Evolutionary conservation across 2,329 filamentous ascomycete genomes (phyloP), one percentile per base, ranked within the genome.

Genomic region (Camillea tinctor): DNA sequence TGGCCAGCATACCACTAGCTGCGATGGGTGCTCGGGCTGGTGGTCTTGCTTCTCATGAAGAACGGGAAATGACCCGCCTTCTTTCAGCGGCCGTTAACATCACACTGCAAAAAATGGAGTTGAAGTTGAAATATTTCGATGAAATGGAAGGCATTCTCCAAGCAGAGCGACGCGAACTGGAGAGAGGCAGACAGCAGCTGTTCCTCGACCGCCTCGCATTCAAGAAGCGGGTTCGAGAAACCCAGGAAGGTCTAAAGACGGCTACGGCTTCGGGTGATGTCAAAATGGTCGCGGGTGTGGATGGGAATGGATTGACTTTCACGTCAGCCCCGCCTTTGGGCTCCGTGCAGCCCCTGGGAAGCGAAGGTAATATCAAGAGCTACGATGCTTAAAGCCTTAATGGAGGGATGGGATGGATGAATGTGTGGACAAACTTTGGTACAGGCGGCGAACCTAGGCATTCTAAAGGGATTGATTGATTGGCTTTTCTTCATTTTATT

Each of bases 111-210:
- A 99, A 99, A 78, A 88, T 98, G 63, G 93, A 98, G 77, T 81
- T 98, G 69, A 99, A 99, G 78, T 84, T 99, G 61, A 89, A 92
- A 71, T 96, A 98, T 74, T 99, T 99, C 77, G 90, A 91, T 69
- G 95, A 99, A 75, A 93, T 99, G 84, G 95, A 99, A 77, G 85
- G 91, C 19, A 89, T 97, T 51, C 82, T 99, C 55, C 91, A 96
- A 69, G 92, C 93, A 5, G 95, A 99, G 79, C 89, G 94, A 61
- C 87, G 93, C 61, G 95, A 99, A 76, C 83, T 99, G 21, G 95
- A 99, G 76, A 87, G 93, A 59, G 92, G 91, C 49, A 88, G 94
- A 26, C 93, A 98, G 75, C 91, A 97, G 74, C 84, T 99, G 19
- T 97, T 98, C 81, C 81, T 98, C 44, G 95, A 99, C 75, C 87